phyloP scores from a whole-genome alignment of 129 eudicot species.

The Scalesia atractyloides region DNA sequence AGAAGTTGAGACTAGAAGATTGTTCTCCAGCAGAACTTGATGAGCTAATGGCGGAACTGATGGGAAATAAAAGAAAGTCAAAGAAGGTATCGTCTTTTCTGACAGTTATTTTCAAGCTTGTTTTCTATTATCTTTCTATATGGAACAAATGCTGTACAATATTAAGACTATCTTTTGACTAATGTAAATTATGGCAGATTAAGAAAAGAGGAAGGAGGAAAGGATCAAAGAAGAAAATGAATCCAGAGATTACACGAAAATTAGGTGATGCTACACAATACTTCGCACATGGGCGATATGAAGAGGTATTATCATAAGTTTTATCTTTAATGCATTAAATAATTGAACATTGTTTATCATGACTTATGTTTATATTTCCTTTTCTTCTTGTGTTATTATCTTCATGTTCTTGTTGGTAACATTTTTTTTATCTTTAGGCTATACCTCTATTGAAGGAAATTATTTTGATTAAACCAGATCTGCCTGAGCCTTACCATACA shows the following conservation, averaged over 20 bases:
- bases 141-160: slow-evolving; percentile 13
- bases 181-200: slow-evolving; percentile 36
- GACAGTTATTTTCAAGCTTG: slow-evolving; percentile 1
- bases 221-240: slow-evolving; percentile 72
- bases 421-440: slow-evolving; percentile 52
- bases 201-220: slow-evolving; percentile 74
- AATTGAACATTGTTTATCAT: neutral
- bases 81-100: slow-evolving; percentile 57
- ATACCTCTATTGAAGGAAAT: slow-evolving; percentile 63
- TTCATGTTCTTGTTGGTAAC: slow-evolving; percentile 17
- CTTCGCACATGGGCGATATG: slow-evolving; percentile 71
- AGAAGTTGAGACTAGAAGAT: slow-evolving; percentile 63
- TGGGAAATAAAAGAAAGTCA: slow-evolving; percentile 57
- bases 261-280: slow-evolving; percentile 92
- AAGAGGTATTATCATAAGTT: slow-evolving; percentile 54
- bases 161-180: too few relatives aligned
- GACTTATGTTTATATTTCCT: slow-evolving; percentile 2
- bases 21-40: slow-evolving; percentile 46
- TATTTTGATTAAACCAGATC: slow-evolving; percentile 60
- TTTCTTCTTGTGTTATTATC: too few relatives aligned
- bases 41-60: slow-evolving; percentile 53
- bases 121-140: neutral
- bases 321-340: neutral
- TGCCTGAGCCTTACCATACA: slow-evolving; percentile 82
- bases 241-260: slow-evolving; percentile 65